phyloP scores from a whole-genome alignment of 225 moss, liverwort and hornwort genomes.

The Ulota crispa region DNA sequence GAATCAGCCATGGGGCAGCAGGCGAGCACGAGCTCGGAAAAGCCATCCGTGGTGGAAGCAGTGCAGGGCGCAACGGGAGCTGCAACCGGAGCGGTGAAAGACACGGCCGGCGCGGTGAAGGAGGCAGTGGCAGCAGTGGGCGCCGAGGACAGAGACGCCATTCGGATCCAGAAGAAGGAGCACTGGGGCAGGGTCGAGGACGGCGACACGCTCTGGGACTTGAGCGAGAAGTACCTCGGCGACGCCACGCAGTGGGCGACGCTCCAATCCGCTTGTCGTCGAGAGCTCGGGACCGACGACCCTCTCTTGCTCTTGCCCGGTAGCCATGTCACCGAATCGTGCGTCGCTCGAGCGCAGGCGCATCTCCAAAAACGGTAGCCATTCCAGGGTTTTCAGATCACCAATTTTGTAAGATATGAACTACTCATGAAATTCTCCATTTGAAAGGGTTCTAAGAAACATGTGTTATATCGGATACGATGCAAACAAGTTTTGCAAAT shows the following conservation, averaged over 20 bases:
- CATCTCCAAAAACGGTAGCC: neutral
- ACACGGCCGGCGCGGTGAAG: conserved; percentile 38
- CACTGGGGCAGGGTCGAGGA: conserved; percentile 66
- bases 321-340: conserved; percentile 60
- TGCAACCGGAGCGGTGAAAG: conserved; percentile 46
- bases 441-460: neutral
- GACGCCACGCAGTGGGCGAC: conserved; percentile 49
- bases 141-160: conserved; percentile 57
- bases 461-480: neutral
- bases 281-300: conserved; percentile 61
- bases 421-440: neutral
- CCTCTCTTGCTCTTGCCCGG: conserved; percentile 59
- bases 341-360: conserved; percentile 49
- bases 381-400: neutral
- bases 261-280: conserved; percentile 45
- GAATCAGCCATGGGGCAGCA: conserved; percentile 42
- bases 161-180: conserved; percentile 48
- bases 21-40: conserved; percentile 17
- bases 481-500: neutral
- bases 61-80: conserved; percentile 41
- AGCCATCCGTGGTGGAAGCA: conserved; percentile 3
- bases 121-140: conserved; percentile 53
- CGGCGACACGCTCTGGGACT: conserved; percentile 66
- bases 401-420: neutral
- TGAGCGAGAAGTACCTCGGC: conserved; percentile 62